Base-by-base conservation (phyloP, 2,329 filamentous ascomycete species). In the Aspergillus bombycis region DNA sequence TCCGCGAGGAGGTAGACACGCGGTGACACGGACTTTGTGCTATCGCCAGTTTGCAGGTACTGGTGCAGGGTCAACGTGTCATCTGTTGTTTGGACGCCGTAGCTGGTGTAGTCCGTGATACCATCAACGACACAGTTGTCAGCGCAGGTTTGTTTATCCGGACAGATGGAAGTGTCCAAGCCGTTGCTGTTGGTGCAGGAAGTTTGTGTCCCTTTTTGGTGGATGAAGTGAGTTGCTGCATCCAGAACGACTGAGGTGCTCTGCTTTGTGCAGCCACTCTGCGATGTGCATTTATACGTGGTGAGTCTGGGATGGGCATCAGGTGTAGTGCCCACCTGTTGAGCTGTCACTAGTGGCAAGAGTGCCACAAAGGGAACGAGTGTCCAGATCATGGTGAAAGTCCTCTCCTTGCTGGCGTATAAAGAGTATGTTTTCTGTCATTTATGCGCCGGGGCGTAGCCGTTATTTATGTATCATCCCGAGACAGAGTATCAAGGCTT, bases 1-100 rank as follows among this genome's bases (percentile, higher is more conserved):
- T 84, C 84, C 76, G 89, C 84, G 57, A 91, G 82, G 72, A 90
- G 90, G 46, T 88, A 88, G 2, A 73, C 72, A 7, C 71, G 79
- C 62, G 89, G 84, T 57, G 85, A 78, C 28, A 76, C 74, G 28
- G 78, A 66, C 48, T 71, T 75, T 8, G 74, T 62, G 10, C 60
- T 43, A 4, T 61, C 54, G 28, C 67, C 64, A 45, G 74, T 73
- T 62, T 74, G 68, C 23, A 77, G 77, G 58, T 81, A 78, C 63
- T 82, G 80, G 30, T 79, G 78, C 60, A 87, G 75, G n/a, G 77
- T 79, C 54, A 87, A 66, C 11, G 76, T 76, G 48, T 78, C 78
- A 28, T 80, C 82, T 53, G 75, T 74, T 14, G 84, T 83, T n/a
- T 77, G 79, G 60, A 86, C 82, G 19, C 85, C 85, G 57, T 83